These are phyloP conservation scores for Podospora australis DNA, from an alignment of 495 filamentous ascomycete species.

Conservation along the genomic window DNA sequence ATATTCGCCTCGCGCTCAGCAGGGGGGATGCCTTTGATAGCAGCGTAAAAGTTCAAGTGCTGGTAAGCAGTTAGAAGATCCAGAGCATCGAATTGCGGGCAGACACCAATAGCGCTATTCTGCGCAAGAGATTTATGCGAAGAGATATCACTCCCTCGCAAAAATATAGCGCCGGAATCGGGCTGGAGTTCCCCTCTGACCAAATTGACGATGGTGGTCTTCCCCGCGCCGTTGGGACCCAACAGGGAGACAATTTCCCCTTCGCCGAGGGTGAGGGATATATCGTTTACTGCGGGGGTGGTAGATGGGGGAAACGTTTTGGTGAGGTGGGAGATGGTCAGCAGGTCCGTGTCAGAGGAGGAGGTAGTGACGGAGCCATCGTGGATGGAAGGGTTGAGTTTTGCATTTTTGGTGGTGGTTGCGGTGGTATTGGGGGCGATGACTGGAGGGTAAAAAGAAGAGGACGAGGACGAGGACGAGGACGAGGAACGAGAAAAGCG, in stretches of 20 bases:
- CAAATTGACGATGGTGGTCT: slow-evolving; percentile 71
- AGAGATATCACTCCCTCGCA: slow-evolving; percentile 63
- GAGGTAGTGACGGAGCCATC: slow-evolving; percentile 28
- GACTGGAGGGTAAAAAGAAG: no score
- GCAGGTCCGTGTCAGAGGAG: slow-evolving; percentile 46
- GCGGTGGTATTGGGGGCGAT: not conserved
- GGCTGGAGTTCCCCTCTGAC: slow-evolving; percentile 72
- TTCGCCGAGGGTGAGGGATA: slow-evolving; percentile 66
- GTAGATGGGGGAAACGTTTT: slow-evolving; percentile 68
- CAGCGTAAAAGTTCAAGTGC: slow-evolving; percentile 67
- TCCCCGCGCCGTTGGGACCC: slow-evolving; percentile 80
- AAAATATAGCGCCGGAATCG: slow-evolving; percentile 50
- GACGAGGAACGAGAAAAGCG: not conserved
- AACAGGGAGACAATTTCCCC: slow-evolving; percentile 76
- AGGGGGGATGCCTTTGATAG: slow-evolving; percentile 51
- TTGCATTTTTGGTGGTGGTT: not conserved
- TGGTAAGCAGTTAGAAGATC: slow-evolving; percentile 64
- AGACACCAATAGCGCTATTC: slow-evolving; percentile 62
- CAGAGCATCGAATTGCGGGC: slow-evolving; percentile 60
- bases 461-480: no score
- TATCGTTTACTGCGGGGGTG: slow-evolving; percentile 61
- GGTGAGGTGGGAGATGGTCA: slow-evolving; percentile 68
- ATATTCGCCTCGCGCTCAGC: slow-evolving; percentile 52
- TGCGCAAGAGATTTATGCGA: slow-evolving; percentile 50
- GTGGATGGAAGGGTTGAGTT: slow-evolving; percentile 21